These are phyloP conservation scores for Citrullus mucosospermus DNA, from an alignment of 306 rosid genomes.

Conservation along the genomic window DNA sequence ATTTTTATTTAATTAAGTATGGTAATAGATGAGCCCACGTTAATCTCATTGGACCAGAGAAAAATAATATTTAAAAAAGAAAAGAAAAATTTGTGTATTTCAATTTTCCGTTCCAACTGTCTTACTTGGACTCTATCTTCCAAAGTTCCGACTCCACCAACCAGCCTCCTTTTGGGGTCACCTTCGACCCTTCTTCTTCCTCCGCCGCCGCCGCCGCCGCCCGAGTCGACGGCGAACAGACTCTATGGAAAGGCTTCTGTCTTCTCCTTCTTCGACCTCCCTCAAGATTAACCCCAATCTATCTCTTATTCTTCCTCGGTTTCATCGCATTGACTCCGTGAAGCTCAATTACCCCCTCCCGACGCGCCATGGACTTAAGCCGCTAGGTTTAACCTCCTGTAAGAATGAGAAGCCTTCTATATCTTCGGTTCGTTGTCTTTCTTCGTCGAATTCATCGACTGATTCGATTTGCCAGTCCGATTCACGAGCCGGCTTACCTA, in stretches of 20 bases:
- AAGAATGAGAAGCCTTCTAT: constrained; percentile 24
- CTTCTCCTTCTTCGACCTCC: constrained; percentile 39
- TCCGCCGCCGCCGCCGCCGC: not conserved
- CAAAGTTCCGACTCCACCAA: not conserved
- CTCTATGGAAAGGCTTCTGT: constrained; percentile 89
- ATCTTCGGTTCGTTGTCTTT: constrained; percentile 14
- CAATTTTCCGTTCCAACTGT: constrained; percentile 5
- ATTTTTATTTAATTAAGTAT: not conserved
- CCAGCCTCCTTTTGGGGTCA: not conserved
- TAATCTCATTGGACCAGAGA: not conserved
- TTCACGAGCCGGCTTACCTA: constrained; percentile 15
- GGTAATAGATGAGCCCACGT: not conserved
- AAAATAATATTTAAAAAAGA: not conserved
- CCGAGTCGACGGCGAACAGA: constrained; percentile 7
- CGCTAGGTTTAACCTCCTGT: constrained; percentile 21
- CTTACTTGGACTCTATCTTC: constrained; percentile 5
- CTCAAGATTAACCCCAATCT: constrained; percentile 19
- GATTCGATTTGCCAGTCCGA: constrained; percentile 8
- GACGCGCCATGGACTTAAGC: constrained; percentile 12
- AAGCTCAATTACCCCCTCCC: constrained; percentile 25
- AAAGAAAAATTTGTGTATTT: not conserved
- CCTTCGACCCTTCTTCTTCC: not conserved
- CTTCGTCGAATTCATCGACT: constrained; percentile 17
- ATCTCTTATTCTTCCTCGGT: constrained; percentile 16
- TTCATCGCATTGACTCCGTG: constrained; percentile 19